Percentiles rank a stretch among this genome's conserved stretches.
These are phyloP conservation scores for Camillea tinctor DNA, from an alignment of 2,329 filamentous ascomycete species.

Conservation along the genomic window DNA sequence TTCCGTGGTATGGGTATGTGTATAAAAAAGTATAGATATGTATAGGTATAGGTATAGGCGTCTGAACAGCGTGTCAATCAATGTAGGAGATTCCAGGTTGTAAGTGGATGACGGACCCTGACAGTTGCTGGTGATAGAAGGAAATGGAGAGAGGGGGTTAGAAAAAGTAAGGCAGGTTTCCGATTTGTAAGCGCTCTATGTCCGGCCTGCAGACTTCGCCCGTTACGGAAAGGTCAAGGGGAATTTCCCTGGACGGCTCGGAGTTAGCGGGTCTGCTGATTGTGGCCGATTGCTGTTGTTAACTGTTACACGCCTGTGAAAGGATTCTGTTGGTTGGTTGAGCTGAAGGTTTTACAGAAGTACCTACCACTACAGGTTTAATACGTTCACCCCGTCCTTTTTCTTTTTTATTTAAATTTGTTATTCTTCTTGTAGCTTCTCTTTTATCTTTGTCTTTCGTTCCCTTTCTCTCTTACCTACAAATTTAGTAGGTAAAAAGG, in stretches of 20 bases:
- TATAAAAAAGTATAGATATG: no score
- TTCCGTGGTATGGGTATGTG: background rate
- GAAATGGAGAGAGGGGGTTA: slow-evolving; percentile 33
- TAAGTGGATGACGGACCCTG: slow-evolving; percentile 12
- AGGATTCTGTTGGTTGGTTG: background rate
- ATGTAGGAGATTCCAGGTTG: slow-evolving; percentile 1
- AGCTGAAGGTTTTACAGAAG: background rate
- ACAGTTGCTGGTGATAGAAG: slow-evolving; percentile 14
- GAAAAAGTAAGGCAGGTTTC: slow-evolving; percentile 29
- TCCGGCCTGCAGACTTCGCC: background rate
- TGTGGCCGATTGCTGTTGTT: background rate
- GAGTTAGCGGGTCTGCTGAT: background rate
- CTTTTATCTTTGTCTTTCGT: no score
- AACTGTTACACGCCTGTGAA: no score
- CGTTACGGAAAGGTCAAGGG: background rate
- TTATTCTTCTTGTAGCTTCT: background rate
- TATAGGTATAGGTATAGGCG: no score
- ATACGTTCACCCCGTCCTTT: slow-evolving; percentile 18
- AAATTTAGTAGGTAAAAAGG: no score
- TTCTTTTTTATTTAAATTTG: background rate
- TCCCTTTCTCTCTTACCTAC: no score
- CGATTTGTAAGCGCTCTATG: slow-evolving; percentile 32
- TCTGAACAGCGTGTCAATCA: slow-evolving; percentile 22
- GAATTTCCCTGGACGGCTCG: background rate
- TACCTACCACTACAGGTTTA: slow-evolving; percentile 4